Base-by-base conservation (phyloP, 73 alveolate genomes). In the Diophrys sp. region DNA sequence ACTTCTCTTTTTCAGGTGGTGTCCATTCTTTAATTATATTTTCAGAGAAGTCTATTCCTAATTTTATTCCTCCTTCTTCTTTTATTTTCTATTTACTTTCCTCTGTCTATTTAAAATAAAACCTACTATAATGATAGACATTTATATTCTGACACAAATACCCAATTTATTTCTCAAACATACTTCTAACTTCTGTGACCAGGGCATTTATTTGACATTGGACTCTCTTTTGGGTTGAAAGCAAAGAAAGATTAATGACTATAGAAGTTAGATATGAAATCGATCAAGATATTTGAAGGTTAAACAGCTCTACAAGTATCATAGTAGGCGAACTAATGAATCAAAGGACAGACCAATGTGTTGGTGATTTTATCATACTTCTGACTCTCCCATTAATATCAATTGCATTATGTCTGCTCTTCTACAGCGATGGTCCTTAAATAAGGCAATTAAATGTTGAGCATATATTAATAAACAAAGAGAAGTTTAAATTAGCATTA, bases 391-490 rank as follows among this genome's bases (percentile, higher is more conserved):
- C n/a, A n/a, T n/a, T n/a, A n/a, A n/a, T n/a, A n/a, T n/a, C n/a
- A n/a, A n/a, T n/a, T n/a, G n/a, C 5, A 57, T 29, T 56, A 27
- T 14, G 69, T 57, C 27, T 14, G 29, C 1, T 1, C 53, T n/a
- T 31, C 29, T 77, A 31, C 33, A 33, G 56, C 67, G 62, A 78
- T 71, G 70, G 72, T 32, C n/a, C 44, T 33, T 0, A 79, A 70
- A 28, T 73, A 79, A 28, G 67, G 87, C 0, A 68, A 62, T 29
- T 68, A 73, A 74, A 79, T 57, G 29, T 85, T 81, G 71, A 44
- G 73, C 82, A 5, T 83, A 78, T 74, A 18, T 77, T 87, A 74
- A 95, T 74, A 25, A 96, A 96, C 54, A 11, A 11, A 44, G 18
- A 18, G 18, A 44, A 5, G 62, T 18, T 95, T 89, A n/a, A n/a